These are phyloP conservation scores for Singerocomus rubriflavus DNA, from an alignment of 1,284 basidiomycete genomes.

Conservation along the genomic window DNA sequence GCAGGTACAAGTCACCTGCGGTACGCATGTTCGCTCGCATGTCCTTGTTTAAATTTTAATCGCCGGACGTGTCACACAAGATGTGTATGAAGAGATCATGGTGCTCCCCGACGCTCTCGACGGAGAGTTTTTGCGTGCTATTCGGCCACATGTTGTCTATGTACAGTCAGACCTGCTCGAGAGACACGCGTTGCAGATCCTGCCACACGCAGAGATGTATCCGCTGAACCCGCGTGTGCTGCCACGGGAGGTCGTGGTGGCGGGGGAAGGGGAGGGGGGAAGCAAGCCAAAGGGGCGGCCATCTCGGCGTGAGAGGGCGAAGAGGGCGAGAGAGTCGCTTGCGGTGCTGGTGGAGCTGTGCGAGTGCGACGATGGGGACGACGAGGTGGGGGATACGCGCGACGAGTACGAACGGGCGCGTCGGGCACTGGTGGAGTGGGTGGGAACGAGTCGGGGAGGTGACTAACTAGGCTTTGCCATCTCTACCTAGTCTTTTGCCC, in stretches of 20 bases:
- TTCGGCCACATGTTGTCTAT: slow-evolving; percentile 48
- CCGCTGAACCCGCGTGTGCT: slow-evolving; percentile 57
- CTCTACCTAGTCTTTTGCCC: background rate
- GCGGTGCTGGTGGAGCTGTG: slow-evolving; percentile 52
- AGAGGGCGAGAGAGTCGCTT: slow-evolving; percentile 51
- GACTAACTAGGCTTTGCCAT: no score
- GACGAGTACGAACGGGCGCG: no score
- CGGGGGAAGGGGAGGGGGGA: no score
- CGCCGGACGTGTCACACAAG: slow-evolving; percentile 35
- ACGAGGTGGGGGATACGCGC: no score
- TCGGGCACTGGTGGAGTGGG: no score
- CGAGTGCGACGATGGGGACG: slow-evolving; percentile 18
- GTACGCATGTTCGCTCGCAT: slow-evolving; percentile 36
- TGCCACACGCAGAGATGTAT: slow-evolving; percentile 50
- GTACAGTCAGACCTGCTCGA: slow-evolving; percentile 47
- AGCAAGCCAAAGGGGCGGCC: slow-evolving; percentile 65
- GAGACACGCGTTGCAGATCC: slow-evolving; percentile 52
- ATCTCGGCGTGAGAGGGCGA: slow-evolving; percentile 55
- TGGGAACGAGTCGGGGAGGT: no score
- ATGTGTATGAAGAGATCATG: slow-evolving; percentile 49
- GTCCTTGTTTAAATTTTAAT: no score
- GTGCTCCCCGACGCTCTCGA: slow-evolving; percentile 43
- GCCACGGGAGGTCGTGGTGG: slow-evolving; percentile 60
- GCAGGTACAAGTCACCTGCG: slow-evolving; percentile 56
- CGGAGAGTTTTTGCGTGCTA: slow-evolving; percentile 37